Base-by-base conservation (phyloP, 768 basidiomycete species). In the Trametopsis cervina region DNA sequence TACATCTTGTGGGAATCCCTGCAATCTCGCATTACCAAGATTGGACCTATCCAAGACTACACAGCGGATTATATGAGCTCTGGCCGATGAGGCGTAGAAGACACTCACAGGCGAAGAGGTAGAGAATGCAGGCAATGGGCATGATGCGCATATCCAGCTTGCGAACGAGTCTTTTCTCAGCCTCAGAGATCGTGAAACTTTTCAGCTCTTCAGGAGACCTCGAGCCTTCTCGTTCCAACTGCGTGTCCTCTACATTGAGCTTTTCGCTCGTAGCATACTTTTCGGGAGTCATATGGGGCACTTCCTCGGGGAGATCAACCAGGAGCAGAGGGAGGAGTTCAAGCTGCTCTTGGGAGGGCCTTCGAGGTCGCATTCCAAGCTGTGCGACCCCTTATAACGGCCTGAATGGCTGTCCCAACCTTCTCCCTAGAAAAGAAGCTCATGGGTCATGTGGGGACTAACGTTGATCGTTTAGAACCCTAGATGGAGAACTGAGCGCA, bases 11-110 rank as follows among this genome's bases (percentile, higher is more conserved):
- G 81, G 75, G 11, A 90, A 65, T 10, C 84, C 81, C 65, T 84
- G 84, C 33, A 89, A 67, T 43, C 86, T 75, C 40, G 88, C 88
- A 59, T 90, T 89, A 13, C 87, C 88, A 36, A 89, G 59, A 59
- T 89, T 89, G 0, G 83, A 80, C 46, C 89, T 77, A 62, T 90
- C 88, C 42, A 91, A 70, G 60, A 81, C 71, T 61, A 47, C 36
- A 39, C 17, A 47, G 1, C 22, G 42, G 33, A n/a, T n/a, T n/a
- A n/a, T 10, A 21, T 39, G 27, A 7, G 11, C 3, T 24, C 13
- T 13, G 6, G 40, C 15, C 4, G 17, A 20, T 20, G 20, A 20
- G 6, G 21, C 13, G 21, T 15, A 33, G 29, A 6, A n/a, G 22
- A 12, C 1, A 75, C 82, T 62, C 49, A 84, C 85, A 88, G 24